phyloP scores from a whole-genome alignment of 441 rosid genomes.

The Aleurites moluccanus region DNA sequence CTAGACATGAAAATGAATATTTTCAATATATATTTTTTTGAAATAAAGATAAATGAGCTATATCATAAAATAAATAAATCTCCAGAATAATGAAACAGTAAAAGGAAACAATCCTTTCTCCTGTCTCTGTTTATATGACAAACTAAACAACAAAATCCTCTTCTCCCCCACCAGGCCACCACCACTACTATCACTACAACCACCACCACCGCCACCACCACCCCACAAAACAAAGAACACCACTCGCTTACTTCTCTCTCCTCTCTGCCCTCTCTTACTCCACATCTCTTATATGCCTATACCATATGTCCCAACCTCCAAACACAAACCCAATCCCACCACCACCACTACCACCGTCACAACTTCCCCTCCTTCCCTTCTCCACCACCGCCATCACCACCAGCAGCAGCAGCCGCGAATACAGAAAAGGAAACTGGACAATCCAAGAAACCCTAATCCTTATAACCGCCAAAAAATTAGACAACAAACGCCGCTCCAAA shows the following conservation, averaged over 20 bases:
- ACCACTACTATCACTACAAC: neutral
- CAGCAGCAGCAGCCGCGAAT: slow-evolving; percentile 30
- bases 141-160: slow-evolving; percentile 22
- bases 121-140: slow-evolving; percentile 26
- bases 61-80: neutral
- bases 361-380: slow-evolving; percentile 14
- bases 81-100: slow-evolving; percentile 16
- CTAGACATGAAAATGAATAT: neutral
- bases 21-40: no score
- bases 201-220: neutral
- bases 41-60: neutral
- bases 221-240: no score
- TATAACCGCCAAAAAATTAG: slow-evolving; percentile 47
- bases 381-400: neutral
- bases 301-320: slow-evolving; percentile 37
- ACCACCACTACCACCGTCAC: slow-evolving; percentile 17
- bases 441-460: slow-evolving; percentile 45
- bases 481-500: slow-evolving; percentile 46
- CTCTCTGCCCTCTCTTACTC: neutral
- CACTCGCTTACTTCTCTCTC: neutral
- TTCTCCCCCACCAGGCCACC: slow-evolving; percentile 4
- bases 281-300: neutral
- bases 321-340: slow-evolving; percentile 2
- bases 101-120: slow-evolving; percentile 19
- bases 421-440: slow-evolving; percentile 53